Evolutionary conservation across 768 basidiomycete genomes (phyloP).

Genomic region (Tylopilus vinaceipallidus): DNA sequence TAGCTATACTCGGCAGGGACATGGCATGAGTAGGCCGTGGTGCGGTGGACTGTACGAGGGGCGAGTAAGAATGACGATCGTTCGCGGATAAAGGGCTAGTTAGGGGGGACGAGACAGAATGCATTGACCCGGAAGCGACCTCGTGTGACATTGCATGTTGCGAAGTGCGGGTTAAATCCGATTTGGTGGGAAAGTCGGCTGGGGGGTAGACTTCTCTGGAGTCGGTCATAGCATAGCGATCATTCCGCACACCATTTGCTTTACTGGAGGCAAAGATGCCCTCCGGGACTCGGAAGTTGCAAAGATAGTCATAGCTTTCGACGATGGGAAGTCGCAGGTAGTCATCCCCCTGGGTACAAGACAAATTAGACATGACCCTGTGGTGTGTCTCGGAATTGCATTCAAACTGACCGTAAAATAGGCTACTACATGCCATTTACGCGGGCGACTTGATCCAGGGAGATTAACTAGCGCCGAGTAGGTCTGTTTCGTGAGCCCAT

Average conservation of each 20-base stretch:
- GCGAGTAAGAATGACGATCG: constrained; percentile 8
- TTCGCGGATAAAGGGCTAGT: constrained; percentile 12
- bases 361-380: constrained; percentile 6
- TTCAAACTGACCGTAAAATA: constrained; percentile 65
- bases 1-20: constrained; percentile 25
- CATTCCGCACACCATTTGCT: constrained; percentile 34
- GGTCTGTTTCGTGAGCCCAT: constrained; percentile 84
- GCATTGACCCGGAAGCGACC: constrained; percentile 4
- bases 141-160: constrained; percentile 15
- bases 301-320: constrained; percentile 73
- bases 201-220: constrained; percentile 16
- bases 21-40: constrained; percentile 7
- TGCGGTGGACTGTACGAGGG: neutral
- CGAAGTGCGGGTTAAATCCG: constrained; percentile 7
- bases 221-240: constrained; percentile 20
- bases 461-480: constrained; percentile 75
- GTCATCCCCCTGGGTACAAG: constrained; percentile 55
- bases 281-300: constrained; percentile 61
- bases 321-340: constrained; percentile 69
- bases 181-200: constrained; percentile 10
- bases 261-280: constrained; percentile 76
- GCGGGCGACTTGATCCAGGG: constrained; percentile 52
- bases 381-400: neutral
- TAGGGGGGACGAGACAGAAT: constrained; percentile 17
- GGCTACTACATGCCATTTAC: constrained; percentile 83